Conservation (phyloP, 2,329 filamentous ascomycete species). For the Botrytis tulipae region DNA sequence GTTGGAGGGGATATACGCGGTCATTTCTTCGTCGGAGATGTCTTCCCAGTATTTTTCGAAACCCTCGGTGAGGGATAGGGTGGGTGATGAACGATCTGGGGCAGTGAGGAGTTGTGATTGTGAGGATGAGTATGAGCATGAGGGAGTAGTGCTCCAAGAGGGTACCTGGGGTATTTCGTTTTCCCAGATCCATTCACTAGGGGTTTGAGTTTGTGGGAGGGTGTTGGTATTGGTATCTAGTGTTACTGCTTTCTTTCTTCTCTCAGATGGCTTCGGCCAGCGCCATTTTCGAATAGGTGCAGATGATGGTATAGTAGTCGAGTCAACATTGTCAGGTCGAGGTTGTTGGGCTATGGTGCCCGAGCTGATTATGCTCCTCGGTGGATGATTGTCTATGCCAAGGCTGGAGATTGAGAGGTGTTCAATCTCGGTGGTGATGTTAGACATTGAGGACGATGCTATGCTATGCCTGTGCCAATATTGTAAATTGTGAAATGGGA, state of each 20-base stretch:
- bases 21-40: neutral
- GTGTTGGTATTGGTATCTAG: neutral
- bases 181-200: too few species aligned
- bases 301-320: neutral
- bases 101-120: too few species aligned
- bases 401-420: neutral
- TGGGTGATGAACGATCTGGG: too few species aligned
- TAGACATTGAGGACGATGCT: neutral
- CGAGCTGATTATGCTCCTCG: neutral
- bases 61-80: neutral
- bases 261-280: neutral
- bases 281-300: neutral
- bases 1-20: neutral
- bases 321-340: neutral
- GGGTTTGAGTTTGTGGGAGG: neutral
- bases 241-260: neutral
- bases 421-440: neutral
- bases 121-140: too few species aligned
- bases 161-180: rapidly evolving
- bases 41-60: neutral
- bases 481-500: neutral
- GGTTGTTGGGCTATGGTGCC: neutral
- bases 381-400: neutral
- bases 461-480: neutral
- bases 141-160: too few species aligned